These are phyloP conservation scores for Podaxis sp. DNA, from an alignment of 768 basidiomycete species.

Conservation along the genomic window DNA sequence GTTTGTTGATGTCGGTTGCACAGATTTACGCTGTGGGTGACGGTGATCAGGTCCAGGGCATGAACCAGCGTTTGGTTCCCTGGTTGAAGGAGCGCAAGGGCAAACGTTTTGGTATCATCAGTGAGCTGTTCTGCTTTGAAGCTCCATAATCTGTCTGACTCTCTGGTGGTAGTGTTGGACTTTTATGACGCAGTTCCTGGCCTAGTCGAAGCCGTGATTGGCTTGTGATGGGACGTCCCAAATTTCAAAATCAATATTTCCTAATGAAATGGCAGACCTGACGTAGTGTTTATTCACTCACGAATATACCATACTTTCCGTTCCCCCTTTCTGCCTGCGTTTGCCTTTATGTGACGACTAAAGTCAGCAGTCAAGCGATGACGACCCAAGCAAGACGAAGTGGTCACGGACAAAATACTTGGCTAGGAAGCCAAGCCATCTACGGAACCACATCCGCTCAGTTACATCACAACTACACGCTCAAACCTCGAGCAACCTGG, in stretches of 20 bases:
- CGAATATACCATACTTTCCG: background rate
- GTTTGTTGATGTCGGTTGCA: background rate
- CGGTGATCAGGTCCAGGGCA: slow-evolving; percentile 29
- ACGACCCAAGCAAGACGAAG: background rate
- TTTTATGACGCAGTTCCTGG: slow-evolving; percentile 44
- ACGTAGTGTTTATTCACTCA: background rate
- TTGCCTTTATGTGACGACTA: no score
- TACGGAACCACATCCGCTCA: background rate
- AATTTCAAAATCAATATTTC: background rate
- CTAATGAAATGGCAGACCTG: background rate
- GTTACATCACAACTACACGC: background rate
- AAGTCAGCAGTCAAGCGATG: background rate
- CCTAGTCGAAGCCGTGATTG: slow-evolving; percentile 41
- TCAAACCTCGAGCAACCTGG: background rate
- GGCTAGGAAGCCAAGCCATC: background rate
- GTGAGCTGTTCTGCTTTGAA: slow-evolving; percentile 24
- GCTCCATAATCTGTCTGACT: background rate
- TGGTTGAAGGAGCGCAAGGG: slow-evolving; percentile 39
- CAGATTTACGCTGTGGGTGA: slow-evolving; percentile 43
- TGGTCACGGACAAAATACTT: background rate
- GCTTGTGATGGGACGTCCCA: slow-evolving; percentile 18
- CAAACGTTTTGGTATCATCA: slow-evolving; percentile 41
- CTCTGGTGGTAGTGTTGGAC: slow-evolving; percentile 34
- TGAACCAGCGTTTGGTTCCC: slow-evolving; percentile 40
- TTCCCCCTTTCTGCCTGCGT: background rate